Evolutionary conservation across 108 stramenopile genomes (phyloP), one percentile per base, ranked within the genome.

Genomic region (Fragilariopsis cylindrus): DNA sequence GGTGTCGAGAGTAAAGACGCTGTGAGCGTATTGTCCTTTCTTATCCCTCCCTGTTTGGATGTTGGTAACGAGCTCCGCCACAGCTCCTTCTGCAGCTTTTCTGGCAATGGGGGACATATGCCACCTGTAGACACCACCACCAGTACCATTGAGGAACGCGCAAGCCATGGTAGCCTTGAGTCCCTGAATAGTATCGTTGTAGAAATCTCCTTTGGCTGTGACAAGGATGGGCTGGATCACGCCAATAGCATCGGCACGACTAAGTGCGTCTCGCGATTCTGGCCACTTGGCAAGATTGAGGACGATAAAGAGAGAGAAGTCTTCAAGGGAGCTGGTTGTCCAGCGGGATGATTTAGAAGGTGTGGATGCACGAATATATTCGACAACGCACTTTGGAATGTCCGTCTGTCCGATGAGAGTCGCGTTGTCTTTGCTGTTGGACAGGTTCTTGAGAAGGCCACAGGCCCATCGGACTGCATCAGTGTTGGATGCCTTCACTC

Each of bases 401-500:
- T 96, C 92, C 18, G 94, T 96, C 76, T 87, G 72, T 80, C 89
- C 90, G 75, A 96, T 86, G 19, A 92, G 81, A 11, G 86, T 81
- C 8, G 92, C 92, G 60, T 90, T 91, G 71, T 92, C 92, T 76
- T 93, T 91, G 9, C 77, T 80, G 72, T 91, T 92, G 76, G 92
- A 90, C 48, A 96, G 82, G 70, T 96, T 96, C 88, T 93, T 96
- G 77, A 96, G 90, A 70, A 96, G 85, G 74, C 94, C 94, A 66
- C 94, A 96, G 40, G 90, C 90, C 94, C 94, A 96, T 70, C 94
- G 90, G 15, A 93, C 92, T 15, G 90, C 94, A 76, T 96, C 94
- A 5, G 88, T 88, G 82, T 96, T 93, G 57, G 30, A 30, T 30
- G 30, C 30, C 30, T 30, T 30, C 30, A 30, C 30, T 30, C 30